These are phyloP conservation scores for Penicillium silybi DNA, from an alignment of 495 filamentous ascomycete genomes.

Conservation along the genomic window DNA sequence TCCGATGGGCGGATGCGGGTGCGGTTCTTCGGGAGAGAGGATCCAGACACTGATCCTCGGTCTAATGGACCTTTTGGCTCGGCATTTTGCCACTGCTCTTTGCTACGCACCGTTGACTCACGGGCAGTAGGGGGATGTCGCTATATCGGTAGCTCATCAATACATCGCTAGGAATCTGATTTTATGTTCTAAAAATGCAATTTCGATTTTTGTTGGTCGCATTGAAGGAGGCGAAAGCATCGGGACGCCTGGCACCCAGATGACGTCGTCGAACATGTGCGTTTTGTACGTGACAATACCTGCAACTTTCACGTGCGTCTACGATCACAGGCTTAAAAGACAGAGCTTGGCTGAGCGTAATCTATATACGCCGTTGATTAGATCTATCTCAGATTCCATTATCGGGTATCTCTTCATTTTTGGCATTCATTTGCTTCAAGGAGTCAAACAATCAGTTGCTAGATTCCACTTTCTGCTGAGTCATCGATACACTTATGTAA, in stretches of 20 bases:
- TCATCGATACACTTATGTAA: constrained; percentile 22
- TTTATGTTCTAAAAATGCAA: background rate
- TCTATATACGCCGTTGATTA: background rate
- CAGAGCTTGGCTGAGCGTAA: background rate
- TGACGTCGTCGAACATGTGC: constrained; percentile 35
- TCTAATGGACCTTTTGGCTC: constrained; percentile 31
- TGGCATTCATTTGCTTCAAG: background rate
- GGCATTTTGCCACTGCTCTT: background rate
- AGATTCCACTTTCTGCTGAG: constrained; percentile 5
- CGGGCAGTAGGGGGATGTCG: too few relatives aligned
- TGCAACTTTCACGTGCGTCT: constrained; percentile 25
- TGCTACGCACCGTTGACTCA: background rate
- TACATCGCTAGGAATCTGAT: background rate
- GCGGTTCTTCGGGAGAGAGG: constrained; percentile 40
- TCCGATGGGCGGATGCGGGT: constrained; percentile 32
- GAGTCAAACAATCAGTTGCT: background rate
- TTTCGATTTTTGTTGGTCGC: background rate
- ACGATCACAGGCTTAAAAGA: background rate
- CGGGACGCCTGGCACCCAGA: constrained; percentile 10
- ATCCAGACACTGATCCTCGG: constrained; percentile 41
- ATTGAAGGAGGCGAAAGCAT: constrained; percentile 4
- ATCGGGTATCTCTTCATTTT: background rate
- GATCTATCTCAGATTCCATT: background rate
- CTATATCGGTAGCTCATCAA: constrained; percentile 13
- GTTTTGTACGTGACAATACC: constrained; percentile 23